Evolutionary conservation across 169 alveolate species (phyloP).

Genomic region (Theileria orientalis): DNA sequence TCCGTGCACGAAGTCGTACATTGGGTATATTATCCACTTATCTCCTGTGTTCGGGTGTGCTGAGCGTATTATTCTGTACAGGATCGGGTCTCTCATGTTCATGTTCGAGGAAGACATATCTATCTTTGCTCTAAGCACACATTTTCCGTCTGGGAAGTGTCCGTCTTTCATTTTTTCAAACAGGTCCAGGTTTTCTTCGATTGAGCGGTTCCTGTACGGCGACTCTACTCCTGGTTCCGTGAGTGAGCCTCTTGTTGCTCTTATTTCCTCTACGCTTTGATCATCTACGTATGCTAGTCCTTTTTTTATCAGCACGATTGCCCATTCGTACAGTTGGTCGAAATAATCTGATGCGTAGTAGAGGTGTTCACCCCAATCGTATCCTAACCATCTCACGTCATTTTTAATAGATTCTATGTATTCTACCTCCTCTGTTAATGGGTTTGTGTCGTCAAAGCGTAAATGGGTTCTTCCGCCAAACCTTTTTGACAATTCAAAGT

Average conservation of each 20-base stretch:
- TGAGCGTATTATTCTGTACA: slow-evolving; percentile 85
- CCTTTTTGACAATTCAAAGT: slow-evolving; percentile 91
- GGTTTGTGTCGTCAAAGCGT: slow-evolving; percentile 99
- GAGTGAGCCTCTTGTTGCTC: slow-evolving; percentile 85
- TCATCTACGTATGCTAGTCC: slow-evolving; percentile 98
- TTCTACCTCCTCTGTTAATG: slow-evolving; percentile 93
- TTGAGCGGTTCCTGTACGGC: slow-evolving; percentile 91
- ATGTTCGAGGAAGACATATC: slow-evolving; percentile 96
- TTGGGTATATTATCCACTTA: slow-evolving; percentile 98
- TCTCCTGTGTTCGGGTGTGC: slow-evolving; percentile 97
- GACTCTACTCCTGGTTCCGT: slow-evolving; percentile 86
- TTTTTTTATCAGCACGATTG: slow-evolving; percentile 89
- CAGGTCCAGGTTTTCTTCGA: slow-evolving; percentile 93
- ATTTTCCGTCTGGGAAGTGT: slow-evolving; percentile 91
- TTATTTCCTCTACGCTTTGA: slow-evolving; percentile 90
- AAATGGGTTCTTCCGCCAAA: slow-evolving; percentile 93
- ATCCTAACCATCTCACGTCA: slow-evolving; percentile 96
- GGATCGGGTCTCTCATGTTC: slow-evolving; percentile 97
- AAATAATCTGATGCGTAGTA: slow-evolving; percentile 97
- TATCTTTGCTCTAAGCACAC: slow-evolving; percentile 95
- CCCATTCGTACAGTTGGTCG: slow-evolving; percentile 94
- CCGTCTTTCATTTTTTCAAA: slow-evolving; percentile 96
- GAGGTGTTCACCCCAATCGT: slow-evolving; percentile 90
- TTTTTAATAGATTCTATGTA: slow-evolving; percentile 90
- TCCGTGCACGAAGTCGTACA: slow-evolving; percentile 99